phyloP scores from a whole-genome alignment of 768 basidiomycete genomes.

The Phylloporus sp. region DNA sequence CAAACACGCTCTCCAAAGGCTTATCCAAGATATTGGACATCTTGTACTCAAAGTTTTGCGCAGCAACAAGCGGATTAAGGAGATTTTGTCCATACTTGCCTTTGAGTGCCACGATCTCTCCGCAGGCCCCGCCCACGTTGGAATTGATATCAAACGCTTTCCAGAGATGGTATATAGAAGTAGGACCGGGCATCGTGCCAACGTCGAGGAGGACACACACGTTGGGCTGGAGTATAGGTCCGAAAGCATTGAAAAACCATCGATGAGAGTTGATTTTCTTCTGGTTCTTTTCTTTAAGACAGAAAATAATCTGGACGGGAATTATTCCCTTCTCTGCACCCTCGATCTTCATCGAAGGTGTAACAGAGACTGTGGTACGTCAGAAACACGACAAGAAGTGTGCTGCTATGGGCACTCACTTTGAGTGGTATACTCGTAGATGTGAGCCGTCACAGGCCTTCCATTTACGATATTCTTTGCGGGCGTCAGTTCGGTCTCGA shows the following conservation, averaged over 20 bases:
- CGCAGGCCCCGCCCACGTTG: slow-evolving; percentile 89
- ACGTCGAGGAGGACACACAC: slow-evolving; percentile 93
- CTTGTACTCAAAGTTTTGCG: slow-evolving; percentile 95
- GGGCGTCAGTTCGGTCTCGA: slow-evolving; percentile 1
- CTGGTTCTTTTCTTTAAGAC: slow-evolving; percentile 88
- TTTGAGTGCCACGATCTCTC: slow-evolving; percentile 92
- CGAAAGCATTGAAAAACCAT: slow-evolving; percentile 95
- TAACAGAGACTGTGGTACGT: slow-evolving; percentile 61
- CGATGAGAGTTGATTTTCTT: slow-evolving; percentile 95
- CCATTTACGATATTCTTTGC: slow-evolving; percentile 69
- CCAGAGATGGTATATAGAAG: slow-evolving; percentile 89
- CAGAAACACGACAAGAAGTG: not conserved
- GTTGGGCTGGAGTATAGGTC: slow-evolving; percentile 78
- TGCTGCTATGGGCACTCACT: slow-evolving; percentile 41
- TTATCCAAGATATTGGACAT: slow-evolving; percentile 93
- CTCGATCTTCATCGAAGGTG: slow-evolving; percentile 77
- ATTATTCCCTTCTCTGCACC: slow-evolving; percentile 75
- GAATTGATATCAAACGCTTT: slow-evolving; percentile 93
- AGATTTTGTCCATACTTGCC: slow-evolving; percentile 78
- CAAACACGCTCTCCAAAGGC: slow-evolving; percentile 84
- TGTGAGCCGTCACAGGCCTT: slow-evolving; percentile 81
- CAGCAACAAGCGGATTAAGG: slow-evolving; percentile 82
- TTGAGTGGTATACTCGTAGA: slow-evolving; percentile 94
- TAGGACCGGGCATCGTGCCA: slow-evolving; percentile 80
- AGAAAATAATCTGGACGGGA: slow-evolving; percentile 92